Conservation (phyloP, 495 filamentous ascomycete species). For the Ascodesmis nigricans region DNA sequence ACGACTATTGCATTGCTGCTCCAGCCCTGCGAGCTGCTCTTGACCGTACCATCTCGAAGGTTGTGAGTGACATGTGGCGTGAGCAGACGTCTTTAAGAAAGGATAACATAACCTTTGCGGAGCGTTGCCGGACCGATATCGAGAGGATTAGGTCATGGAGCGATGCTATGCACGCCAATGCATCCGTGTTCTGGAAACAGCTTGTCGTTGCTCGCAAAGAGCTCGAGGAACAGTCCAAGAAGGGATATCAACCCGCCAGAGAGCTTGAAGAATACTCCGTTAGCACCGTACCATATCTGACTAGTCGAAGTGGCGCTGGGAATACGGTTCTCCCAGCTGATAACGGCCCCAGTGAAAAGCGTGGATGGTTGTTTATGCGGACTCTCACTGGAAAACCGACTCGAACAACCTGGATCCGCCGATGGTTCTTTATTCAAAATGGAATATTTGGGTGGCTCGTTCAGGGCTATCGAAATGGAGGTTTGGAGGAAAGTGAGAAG, state of each 20-base stretch:
- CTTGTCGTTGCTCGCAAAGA: constrained; percentile 55
- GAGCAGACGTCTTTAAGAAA: constrained; percentile 52
- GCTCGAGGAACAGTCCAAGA: constrained; percentile 57
- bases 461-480: constrained; percentile 62
- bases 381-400: constrained; percentile 72
- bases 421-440: constrained; percentile 89
- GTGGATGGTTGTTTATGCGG: constrained; percentile 79
- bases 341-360: constrained; percentile 40
- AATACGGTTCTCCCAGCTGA: constrained; percentile 36
- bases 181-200: constrained; percentile 56
- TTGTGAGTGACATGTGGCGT: constrained; percentile 69
- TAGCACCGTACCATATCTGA: constrained; percentile 66
- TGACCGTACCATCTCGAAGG: constrained; percentile 61
- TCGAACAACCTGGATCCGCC: constrained; percentile 60
- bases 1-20: constrained; percentile 78
- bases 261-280: constrained; percentile 84
- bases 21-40: constrained; percentile 61
- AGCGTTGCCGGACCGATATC: constrained; percentile 51
- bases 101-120: constrained; percentile 32
- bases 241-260: constrained; percentile 51
- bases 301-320: too few relatives aligned
- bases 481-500: constrained; percentile 85
- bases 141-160: constrained; percentile 80
- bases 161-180: constrained; percentile 71
- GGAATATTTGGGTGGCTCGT: constrained; percentile 91